Conservation (phyloP, 495 filamentous ascomycete species). For the Penicillium odoratum region DNA sequence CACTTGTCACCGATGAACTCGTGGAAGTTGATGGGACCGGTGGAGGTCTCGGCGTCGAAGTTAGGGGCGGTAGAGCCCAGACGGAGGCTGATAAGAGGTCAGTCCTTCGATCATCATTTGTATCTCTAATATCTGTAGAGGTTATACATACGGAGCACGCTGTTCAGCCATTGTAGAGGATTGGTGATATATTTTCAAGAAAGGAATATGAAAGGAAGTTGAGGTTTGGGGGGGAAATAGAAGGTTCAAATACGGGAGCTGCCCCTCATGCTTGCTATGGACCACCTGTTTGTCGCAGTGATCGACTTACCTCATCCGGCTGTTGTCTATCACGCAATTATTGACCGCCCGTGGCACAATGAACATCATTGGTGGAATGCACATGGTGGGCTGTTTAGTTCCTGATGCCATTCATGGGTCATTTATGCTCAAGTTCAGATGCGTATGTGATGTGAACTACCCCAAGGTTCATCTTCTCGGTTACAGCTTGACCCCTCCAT, state of each 20-base stretch:
- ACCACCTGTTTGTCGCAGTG: not conserved
- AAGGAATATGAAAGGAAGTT: conserved; percentile 9
- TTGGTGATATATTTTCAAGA: conserved; percentile 9
- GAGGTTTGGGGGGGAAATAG: conserved; percentile 11
- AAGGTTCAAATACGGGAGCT: conserved; percentile 27
- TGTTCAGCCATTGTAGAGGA: conserved; percentile 52
- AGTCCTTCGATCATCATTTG: not conserved
- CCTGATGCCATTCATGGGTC: conserved; percentile 15
- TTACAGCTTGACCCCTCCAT: not conserved
- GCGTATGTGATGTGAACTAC: not conserved
- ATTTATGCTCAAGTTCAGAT: not conserved
- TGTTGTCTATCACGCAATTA: conserved; percentile 42
- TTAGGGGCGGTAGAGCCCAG: conserved; percentile 88
- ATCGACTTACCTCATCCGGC: conserved; percentile 26
- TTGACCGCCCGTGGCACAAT: conserved; percentile 36
- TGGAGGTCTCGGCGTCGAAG: conserved; percentile 91
- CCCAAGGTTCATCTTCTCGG: not conserved
- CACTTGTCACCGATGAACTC: conserved; percentile 93
- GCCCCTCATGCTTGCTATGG: conserved; percentile 23
- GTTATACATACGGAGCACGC: conserved; percentile 43
- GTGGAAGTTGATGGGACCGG: conserved; percentile 93
- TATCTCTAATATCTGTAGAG: not conserved
- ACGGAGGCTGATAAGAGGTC: conserved; percentile 59
- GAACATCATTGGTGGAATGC: conserved; percentile 23
- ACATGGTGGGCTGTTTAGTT: conserved; percentile 31